Base-by-base conservation (phyloP, 768 basidiomycete genomes). In the Hysterangium stoloniferum region DNA sequence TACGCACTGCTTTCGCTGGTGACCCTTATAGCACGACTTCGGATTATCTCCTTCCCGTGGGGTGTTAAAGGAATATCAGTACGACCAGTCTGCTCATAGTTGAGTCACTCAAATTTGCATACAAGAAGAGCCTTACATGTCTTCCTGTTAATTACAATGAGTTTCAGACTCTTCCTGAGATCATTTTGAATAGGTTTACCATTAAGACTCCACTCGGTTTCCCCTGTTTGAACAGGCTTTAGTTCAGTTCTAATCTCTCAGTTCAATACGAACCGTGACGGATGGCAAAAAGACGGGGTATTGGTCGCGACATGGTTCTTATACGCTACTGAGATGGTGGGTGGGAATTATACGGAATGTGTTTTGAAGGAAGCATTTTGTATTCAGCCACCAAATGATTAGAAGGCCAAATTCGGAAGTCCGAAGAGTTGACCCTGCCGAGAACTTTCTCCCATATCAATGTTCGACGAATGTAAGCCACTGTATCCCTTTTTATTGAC, bases 191-290 rank as follows among this genome's bases (percentile, higher is more conserved):
- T 49, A 33, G 24, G 66, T 78, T 64, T 52, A 57, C 91, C 92
- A 58, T 86, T 92, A 37, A 84, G 60, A 15, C 88, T 89, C 92
- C 93, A 97, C 64, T 94, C 93, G 1, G 94, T 97, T 71, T 96
- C 86, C 28, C 91, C 87, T 90, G 48, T 19, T 40, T 17, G 24
- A 31, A 19, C 33, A 31, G 31, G 11, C 29, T 31, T 31, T 8
- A 25, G 20, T n/a, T 7, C 19, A 15, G 20, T 4, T 19, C 34
- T 20, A 8, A 34, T 34, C n/a, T 22, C 24, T 24, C 27, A 36
- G 28, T 35, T 3, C 20, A 31, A n/a, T 20, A 54, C 64, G 48
- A 57, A 81, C 86, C 90, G 63, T 93, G 89, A 54, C 89, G 77
- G 58, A 92, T 72, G 41, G 92, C 67, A 64, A 89, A 86, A 42